Evolutionary conservation across 139 green algal species (phyloP).

Genomic region (Asterochloris sp.): DNA sequence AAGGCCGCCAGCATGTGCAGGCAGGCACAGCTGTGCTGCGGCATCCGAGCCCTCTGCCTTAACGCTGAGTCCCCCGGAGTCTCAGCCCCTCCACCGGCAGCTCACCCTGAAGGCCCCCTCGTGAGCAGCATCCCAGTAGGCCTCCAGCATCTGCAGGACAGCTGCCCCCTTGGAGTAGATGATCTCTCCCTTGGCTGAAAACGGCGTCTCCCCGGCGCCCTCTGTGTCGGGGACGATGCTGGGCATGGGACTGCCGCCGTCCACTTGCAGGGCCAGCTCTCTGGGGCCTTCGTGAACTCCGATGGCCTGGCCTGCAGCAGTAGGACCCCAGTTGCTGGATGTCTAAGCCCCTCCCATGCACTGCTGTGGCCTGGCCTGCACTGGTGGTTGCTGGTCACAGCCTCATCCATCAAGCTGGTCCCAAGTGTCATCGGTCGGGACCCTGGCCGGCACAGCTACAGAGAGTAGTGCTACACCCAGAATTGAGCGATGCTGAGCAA

Average conservation of each 20-base stretch:
- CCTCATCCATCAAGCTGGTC: too few relatives aligned
- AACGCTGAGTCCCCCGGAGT: too few relatives aligned
- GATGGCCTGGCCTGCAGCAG: neutral
- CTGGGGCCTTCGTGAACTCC: conserved; percentile 28
- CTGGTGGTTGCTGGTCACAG: neutral
- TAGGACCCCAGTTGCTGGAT: neutral
- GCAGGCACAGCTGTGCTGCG: too few relatives aligned
- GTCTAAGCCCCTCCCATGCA: neutral
- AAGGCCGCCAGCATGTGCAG: conserved; percentile 22
- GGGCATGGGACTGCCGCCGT: neutral
- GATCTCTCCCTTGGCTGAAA: neutral
- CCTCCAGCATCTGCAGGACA: conserved; percentile 18
- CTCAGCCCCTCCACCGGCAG: too few relatives aligned
- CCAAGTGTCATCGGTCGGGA: neutral
- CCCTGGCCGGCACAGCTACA: neutral
- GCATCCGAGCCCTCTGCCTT: too few relatives aligned
- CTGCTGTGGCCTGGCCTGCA: neutral
- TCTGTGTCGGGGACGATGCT: conserved; percentile 7
- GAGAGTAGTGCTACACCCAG: neutral
- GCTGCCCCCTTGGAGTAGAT: conserved; percentile 28
- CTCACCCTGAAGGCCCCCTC: conserved; percentile 2
- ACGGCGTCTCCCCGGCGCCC: too few relatives aligned
- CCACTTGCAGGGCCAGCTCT: neutral
- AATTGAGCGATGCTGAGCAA: neutral
- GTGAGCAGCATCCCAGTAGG: conserved; percentile 4